phyloP scores from a whole-genome alignment of 2,329 filamentous ascomycete species.

The Penicillium hesseltinei region DNA sequence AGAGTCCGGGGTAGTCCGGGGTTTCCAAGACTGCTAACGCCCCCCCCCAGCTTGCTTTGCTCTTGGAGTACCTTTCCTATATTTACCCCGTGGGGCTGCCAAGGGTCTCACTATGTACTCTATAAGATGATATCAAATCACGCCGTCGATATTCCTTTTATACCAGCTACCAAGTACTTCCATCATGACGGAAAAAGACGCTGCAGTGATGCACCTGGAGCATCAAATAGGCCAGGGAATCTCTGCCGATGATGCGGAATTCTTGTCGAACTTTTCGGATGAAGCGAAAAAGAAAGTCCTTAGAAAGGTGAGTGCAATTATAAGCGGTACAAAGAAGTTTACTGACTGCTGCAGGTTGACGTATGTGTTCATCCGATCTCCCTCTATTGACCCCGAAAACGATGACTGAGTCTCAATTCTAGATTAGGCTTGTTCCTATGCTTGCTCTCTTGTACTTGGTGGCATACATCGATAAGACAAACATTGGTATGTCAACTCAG shows the following conservation, averaged over 20 bases:
- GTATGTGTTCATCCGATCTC: background rate
- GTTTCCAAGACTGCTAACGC: background rate
- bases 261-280: conserved; percentile 28
- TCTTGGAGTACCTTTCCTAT: background rate
- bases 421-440: conserved; percentile 17
- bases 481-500: conserved; percentile 13
- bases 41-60: background rate
- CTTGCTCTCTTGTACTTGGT: conserved; percentile 18
- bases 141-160: background rate
- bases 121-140: background rate
- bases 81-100: background rate
- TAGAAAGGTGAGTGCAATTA: conserved; percentile 14
- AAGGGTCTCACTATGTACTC: background rate
- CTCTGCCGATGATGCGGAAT: conserved; percentile 29
- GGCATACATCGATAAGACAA: conserved; percentile 19
- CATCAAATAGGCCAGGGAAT: conserved; percentile 6
- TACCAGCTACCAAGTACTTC: too few species aligned
- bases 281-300: conserved; percentile 22
- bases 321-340: background rate
- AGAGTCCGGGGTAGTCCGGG: conserved; percentile 5
- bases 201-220: conserved; percentile 15
- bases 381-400: background rate
- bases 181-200: conserved; percentile 10
- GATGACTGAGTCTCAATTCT: background rate
- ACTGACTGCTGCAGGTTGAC: background rate